phyloP scores from a whole-genome alignment of 192 early-diverging fungal species.

The Phlyctochytrium planicorne region DNA sequence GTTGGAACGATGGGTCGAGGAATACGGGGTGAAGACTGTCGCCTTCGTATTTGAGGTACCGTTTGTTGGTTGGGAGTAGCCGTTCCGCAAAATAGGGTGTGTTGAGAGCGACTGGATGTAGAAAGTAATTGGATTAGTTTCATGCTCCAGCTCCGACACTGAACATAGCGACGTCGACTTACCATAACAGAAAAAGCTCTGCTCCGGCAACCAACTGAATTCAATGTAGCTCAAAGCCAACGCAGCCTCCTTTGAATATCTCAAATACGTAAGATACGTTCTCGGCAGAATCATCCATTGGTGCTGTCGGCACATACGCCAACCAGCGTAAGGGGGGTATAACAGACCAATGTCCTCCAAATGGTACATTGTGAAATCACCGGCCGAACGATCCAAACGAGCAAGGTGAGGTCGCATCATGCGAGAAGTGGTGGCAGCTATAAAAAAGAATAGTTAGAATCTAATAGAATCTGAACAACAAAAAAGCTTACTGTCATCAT shows the following conservation, averaged over 20 bases:
- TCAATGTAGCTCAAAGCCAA: constrained; percentile 28
- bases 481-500: constrained; percentile 29
- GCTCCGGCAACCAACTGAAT: constrained; percentile 15
- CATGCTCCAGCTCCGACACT: constrained; percentile 29
- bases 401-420: constrained; percentile 14
- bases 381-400: neutral
- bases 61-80: constrained; percentile 21
- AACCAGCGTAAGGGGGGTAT: constrained; percentile 33
- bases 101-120: constrained; percentile 23
- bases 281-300: constrained; percentile 42
- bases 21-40: constrained; percentile 24
- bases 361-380: constrained; percentile 20
- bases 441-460: neutral
- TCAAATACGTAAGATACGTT: constrained; percentile 18
- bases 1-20: too few species aligned
- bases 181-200: constrained; percentile 10
- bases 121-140: constrained; percentile 15
- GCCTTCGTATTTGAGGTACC: constrained; percentile 29
- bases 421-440: constrained; percentile 1
- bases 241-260: constrained; percentile 20
- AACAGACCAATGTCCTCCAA: constrained; percentile 24
- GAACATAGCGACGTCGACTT: neutral
- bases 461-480: neutral
- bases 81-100: constrained; percentile 21
- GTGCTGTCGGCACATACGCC: constrained; percentile 32